phyloP scores from a whole-genome alignment of 176 grass and related monocot genomes.

The Thalia dealbata region DNA sequence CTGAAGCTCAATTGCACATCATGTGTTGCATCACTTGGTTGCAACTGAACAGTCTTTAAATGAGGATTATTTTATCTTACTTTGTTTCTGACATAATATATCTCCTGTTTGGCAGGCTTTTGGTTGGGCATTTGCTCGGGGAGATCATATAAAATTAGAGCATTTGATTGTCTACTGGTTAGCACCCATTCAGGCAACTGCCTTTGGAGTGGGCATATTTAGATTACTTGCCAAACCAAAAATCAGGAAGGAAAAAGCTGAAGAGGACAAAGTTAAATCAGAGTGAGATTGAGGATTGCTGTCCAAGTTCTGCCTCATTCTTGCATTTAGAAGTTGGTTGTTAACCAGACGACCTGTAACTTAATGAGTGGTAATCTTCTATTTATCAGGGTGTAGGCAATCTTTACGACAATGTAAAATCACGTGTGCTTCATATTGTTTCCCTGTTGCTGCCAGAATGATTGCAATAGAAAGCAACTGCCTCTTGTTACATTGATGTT shows the following conservation, averaged over 20 bases:
- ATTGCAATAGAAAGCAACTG: too few relatives aligned
- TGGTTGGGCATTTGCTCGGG: conserved; percentile 90
- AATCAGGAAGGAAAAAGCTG: conserved; percentile 24
- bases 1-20: not conserved
- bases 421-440: too few relatives aligned
- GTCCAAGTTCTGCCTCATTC: not conserved
- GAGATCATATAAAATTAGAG: conserved; percentile 67
- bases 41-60: not conserved
- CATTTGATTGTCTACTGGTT: conserved; percentile 92
- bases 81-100: conserved; percentile 3
- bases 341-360: not conserved
- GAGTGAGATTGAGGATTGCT: conserved; percentile 13
- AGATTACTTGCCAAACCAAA: conserved; percentile 51
- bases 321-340: not conserved
- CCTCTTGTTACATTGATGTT: too few relatives aligned
- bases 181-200: conserved; percentile 76
- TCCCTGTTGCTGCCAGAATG: too few relatives aligned
- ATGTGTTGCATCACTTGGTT: conserved; percentile 8
- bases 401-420: too few relatives aligned
- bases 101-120: conserved; percentile 49
- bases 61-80: conserved; percentile 4
- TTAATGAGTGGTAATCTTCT: not conserved
- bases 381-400: too few relatives aligned
- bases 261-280: conserved; percentile 52
- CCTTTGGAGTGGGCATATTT: conserved; percentile 56